These are phyloP conservation scores for Ophiostoma novo-ulmi DNA, from an alignment of 2,329 filamentous ascomycete species.

Conservation along the genomic window DNA sequence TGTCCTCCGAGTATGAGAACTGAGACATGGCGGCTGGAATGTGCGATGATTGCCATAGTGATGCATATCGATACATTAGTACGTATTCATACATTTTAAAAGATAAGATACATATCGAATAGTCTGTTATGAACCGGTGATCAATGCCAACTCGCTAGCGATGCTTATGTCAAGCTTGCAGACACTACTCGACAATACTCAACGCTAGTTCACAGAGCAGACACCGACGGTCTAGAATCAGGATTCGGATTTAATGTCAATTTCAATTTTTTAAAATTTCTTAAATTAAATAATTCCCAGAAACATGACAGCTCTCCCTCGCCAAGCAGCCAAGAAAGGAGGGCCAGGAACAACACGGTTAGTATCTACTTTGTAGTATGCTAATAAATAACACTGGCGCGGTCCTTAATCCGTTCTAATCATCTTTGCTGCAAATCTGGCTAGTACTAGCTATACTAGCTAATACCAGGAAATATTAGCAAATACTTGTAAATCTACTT, in stretches of 20 bases:
- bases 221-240: neutral
- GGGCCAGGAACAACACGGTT: constrained; percentile 1
- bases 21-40: constrained; percentile 5
- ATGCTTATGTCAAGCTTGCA: neutral
- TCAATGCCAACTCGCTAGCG: neutral
- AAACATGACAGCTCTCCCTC: neutral
- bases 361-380: neutral
- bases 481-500: neutral
- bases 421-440: neutral
- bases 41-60: neutral
- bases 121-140: neutral
- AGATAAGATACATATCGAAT: no score
- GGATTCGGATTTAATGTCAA: neutral
- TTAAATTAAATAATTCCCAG: constrained; percentile 1
- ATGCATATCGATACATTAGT: neutral
- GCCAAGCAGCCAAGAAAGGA: constrained; percentile 9
- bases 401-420: constrained; percentile 1
- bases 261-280: neutral
- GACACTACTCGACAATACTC: no score
- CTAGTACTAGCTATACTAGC: no score
- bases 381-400: constrained; percentile 8
- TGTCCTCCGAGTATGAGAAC: neutral
- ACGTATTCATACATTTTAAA: neutral
- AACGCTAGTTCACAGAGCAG: neutral
- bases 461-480: neutral